Evolutionary conservation across 2,329 filamentous ascomycete species (phyloP).

Genomic region (Scedosporium dehoogii): DNA sequence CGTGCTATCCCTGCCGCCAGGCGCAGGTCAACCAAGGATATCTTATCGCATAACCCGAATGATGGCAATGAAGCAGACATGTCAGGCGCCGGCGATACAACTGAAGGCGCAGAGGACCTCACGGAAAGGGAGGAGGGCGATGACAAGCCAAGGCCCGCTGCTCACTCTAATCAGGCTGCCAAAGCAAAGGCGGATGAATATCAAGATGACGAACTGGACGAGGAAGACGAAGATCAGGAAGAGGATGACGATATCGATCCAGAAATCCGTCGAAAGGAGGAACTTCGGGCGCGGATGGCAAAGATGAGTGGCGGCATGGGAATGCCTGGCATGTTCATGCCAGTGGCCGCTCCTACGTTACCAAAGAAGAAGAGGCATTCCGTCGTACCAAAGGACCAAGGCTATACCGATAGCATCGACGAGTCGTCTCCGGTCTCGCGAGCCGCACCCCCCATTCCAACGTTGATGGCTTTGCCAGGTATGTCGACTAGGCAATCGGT

Average conservation of each 20-base stretch:
- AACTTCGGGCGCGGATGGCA: conserved; percentile 89
- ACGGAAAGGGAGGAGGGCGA: conserved; percentile 70
- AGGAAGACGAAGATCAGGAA: conserved; percentile 57
- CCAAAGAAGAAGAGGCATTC: conserved; percentile 47
- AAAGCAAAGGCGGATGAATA: too few species aligned
- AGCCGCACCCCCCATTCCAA: conserved; percentile 44
- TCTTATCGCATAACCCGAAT: conserved; percentile 28
- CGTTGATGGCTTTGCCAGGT: conserved; percentile 60
- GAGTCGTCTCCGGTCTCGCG: conserved; percentile 32
- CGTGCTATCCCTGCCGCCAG: conserved; percentile 33
- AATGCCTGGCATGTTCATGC: conserved; percentile 86
- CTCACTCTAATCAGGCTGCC: background rate
- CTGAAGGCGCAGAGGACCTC: conserved; percentile 48
- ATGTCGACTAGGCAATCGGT: conserved; percentile 50
- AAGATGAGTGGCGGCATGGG: conserved; percentile 98
- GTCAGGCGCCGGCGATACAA: conserved; percentile 54
- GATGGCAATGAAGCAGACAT: conserved; percentile 58
- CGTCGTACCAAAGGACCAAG: background rate
- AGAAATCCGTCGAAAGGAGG: conserved; percentile 74
- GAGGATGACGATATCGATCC: conserved; percentile 82
- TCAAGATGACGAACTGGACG: conserved; percentile 33
- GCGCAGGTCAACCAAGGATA: conserved; percentile 37
- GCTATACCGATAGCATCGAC: conserved; percentile 22
- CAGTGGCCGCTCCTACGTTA: conserved; percentile 39
- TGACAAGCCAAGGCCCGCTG: conserved; percentile 31